Evolutionary conservation across 2,329 filamentous ascomycete species (phyloP).

Genomic region (Mariannaea sp.): DNA sequence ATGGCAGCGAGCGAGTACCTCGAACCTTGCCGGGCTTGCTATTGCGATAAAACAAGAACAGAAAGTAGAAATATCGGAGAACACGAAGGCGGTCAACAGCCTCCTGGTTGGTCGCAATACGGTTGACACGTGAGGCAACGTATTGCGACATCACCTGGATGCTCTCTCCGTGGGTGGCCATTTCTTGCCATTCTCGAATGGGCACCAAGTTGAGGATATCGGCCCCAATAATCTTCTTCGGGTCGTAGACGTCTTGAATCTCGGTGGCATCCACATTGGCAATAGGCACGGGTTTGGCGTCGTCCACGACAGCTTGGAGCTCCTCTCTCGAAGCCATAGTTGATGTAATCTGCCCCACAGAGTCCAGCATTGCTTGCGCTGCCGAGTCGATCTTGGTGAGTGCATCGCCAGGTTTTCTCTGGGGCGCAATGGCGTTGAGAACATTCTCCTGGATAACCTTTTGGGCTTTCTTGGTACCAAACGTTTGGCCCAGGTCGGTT

Average conservation of each 20-base stretch:
- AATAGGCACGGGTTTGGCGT: constrained; percentile 72
- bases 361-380: constrained; percentile 64
- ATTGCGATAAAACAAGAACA: constrained; percentile 58
- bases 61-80: constrained; percentile 63
- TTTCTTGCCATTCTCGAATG: constrained; percentile 76
- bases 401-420: constrained; percentile 41
- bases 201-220: constrained; percentile 71
- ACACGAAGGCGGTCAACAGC: constrained; percentile 60
- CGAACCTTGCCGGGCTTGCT: constrained; percentile 53
- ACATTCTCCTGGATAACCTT: constrained; percentile 73
- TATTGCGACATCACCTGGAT: constrained; percentile 65
- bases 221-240: constrained; percentile 67
- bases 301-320: constrained; percentile 67
- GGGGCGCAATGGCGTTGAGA: constrained; percentile 69
- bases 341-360: constrained; percentile 64
- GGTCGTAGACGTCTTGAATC: constrained; percentile 74
- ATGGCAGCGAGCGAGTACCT: constrained; percentile 58
- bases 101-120: constrained; percentile 58
- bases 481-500: constrained; percentile 74
- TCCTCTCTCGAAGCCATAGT: constrained; percentile 71
- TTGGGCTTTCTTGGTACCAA: constrained; percentile 85
- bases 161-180: constrained; percentile 61
- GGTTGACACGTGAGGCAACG: constrained; percentile 65
- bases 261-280: constrained; percentile 70
- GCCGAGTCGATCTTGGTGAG: constrained; percentile 60